A percentile compares a stretch with the other conserved stretches of the same genome.
Evolutionary conservation across 345 rosid genomes (phyloP).

Genomic region (Balakata baccata): DNA sequence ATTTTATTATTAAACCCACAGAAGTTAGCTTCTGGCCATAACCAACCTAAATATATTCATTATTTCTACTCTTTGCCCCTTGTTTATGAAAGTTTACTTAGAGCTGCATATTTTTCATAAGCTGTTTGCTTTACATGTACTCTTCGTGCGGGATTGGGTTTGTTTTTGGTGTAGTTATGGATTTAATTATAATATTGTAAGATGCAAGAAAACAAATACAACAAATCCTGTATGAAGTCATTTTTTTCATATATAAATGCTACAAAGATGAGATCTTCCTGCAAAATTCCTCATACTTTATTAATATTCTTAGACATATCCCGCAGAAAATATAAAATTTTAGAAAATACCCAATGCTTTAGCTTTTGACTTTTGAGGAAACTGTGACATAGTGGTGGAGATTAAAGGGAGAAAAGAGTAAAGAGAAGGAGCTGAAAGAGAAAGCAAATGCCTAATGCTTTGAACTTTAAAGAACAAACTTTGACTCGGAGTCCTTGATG

Average conservation of each 20-base stretch:
- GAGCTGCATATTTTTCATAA: too few species aligned
- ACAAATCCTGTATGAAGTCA: neutral
- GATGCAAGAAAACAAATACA: neutral
- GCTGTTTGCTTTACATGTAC: too few species aligned
- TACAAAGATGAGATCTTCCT: neutral
- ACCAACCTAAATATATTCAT: too few species aligned
- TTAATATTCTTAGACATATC: neutral
- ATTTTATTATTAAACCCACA: too few species aligned
- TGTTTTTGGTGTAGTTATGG: too few species aligned
- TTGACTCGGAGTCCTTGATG: conserved; percentile 1
- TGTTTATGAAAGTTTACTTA: too few species aligned
- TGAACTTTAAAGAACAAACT: neutral
- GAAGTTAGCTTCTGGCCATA: too few species aligned
- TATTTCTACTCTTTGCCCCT: too few species aligned
- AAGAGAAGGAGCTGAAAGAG: neutral
- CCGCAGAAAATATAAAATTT: neutral
- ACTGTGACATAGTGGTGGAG: neutral
- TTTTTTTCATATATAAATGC: neutral
- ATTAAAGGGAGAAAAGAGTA: neutral
- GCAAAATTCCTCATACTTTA: neutral
- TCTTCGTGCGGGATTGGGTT: too few species aligned
- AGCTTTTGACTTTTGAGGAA: neutral
- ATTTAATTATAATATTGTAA: too few species aligned
- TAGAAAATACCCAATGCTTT: neutral
- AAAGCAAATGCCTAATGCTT: neutral